Evolutionary conservation across 75 land plant species (phyloP), one percentile per base, ranked within the genome.

Genomic region (Selaginella moellendorffii): DNA sequence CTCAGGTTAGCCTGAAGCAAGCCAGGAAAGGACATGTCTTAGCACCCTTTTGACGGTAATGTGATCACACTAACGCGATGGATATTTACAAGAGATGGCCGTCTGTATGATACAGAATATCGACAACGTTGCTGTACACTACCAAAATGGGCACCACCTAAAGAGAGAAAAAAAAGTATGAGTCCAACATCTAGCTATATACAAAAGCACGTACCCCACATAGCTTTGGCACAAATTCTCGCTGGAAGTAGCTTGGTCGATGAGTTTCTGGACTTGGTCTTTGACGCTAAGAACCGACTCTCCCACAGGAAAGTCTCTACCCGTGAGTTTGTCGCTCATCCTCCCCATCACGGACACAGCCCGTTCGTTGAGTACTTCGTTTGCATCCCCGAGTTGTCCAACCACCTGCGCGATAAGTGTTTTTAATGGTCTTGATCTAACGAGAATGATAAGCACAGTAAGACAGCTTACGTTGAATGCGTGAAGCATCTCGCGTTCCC

Each of bases 171-270:
- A 30, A 30, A n/a, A 29, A 36, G 14, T 36, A 5, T 36, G 46
- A 5, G 46, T 36, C 5, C 46, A 36, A 5, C 10, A 5, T 36
- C 46, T 36, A 5, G 46, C 46, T 36, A 36, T 5, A 14, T 36
- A 36, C 14, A 5, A 36, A 36, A 36, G 46, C 29, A 69, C 92
- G 65, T 86, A 95, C 99, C 99, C 99, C 27, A 95, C 88, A 71
- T 90, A 95, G 65, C 89, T 95, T 66, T 95, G 99, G 64, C 99
- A 95, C 71, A 95, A 74, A 65, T 95, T 95, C 70, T 95, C 99
- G 73, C 77, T 90, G 20, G 97, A 95, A 30, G 65, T 84, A 31
- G 99, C 99, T 67, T 95, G 99, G 28, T 62, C 46, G 54, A 95
- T 95, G 30, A 95, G 31, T 68, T 86, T 90, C 30, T 95, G 83